Evolutionary conservation across 176 grass and related monocot species (phyloP).

Genomic region (sorghum (Sorghum bicolor)): DNA sequence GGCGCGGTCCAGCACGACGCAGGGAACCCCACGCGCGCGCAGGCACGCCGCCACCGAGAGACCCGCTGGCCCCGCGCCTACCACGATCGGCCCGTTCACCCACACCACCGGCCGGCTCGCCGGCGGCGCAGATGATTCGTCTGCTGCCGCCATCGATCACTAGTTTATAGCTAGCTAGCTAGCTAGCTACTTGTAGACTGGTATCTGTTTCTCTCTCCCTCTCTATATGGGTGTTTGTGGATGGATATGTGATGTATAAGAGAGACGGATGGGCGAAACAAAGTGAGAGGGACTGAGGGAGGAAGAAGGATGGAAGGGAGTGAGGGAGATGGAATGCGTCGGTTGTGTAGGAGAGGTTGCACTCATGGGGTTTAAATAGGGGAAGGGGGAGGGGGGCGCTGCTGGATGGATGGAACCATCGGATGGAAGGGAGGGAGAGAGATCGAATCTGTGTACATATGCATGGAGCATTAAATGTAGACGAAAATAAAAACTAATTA

Average conservation of each 20-base stretch:
- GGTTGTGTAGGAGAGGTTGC: neutral
- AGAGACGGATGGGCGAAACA: neutral
- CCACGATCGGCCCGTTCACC: conserved; percentile 77
- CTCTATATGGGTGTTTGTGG: too few species aligned
- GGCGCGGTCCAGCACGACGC: conserved; percentile 58
- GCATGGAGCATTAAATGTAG: too few species aligned
- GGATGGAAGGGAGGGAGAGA: too few species aligned
- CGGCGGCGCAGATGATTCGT: neutral
- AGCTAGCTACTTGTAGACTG: too few species aligned
- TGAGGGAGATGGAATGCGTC: too few species aligned
- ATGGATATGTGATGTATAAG: too few species aligned
- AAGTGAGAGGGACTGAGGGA: neutral
- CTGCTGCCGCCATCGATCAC: neutral
- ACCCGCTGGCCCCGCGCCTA: conserved; percentile 72
- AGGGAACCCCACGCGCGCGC: conserved; percentile 38
- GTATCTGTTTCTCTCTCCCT: neutral
- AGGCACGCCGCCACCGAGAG: conserved; percentile 67
- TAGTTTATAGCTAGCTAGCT: too few species aligned
- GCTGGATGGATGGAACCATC: too few species aligned
- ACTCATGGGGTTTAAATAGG: conserved; percentile 35
- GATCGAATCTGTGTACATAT: too few species aligned
- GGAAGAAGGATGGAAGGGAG: too few species aligned
- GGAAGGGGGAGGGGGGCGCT: too few species aligned
- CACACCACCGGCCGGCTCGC: conserved; percentile 40
- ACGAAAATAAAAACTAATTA: too few species aligned